Base-by-base conservation (phyloP, 176 grass and related monocot species). In the Ananas comosus region DNA sequence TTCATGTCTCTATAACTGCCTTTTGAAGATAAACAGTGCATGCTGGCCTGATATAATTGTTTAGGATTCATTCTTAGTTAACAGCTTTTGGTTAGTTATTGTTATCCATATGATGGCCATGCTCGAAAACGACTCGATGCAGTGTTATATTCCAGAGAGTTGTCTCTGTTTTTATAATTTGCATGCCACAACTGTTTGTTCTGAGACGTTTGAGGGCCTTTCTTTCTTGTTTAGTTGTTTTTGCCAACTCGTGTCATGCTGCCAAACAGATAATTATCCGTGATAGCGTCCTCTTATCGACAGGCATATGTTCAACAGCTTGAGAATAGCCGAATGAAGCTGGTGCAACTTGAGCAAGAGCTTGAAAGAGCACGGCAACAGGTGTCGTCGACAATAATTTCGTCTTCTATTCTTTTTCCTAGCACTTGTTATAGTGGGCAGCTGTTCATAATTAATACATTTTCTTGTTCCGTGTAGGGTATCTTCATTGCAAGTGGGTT, bases 311-410 rank as follows among this genome's bases (percentile, higher is more conserved):
- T 99, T 64, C 80, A 78, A 64, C 84, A 99, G 78, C 19, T 93
- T 74, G 94, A 99, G 49, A 91, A n/a, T 59, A 88, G 94, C 84
- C 78, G 85, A 11, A 50, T 82, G 47, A 99, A 93, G 80, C 81
- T 99, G 66, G 57, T 28, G 12, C 87, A 93, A 4, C 90, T 99
- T 47, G 94, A 99, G 83, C 84, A 99, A 81, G 90, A 93, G 71
- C 87, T 99, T 48, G 79, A 91, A 24, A 83, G 94, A 78, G 94
- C 94, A 63, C 83, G 90, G 58, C 89, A 99, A 72, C 94, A 99
- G 83, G 94, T 90, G 67, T 59, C 11, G 17, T 12, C 9, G 50
- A n/a, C 2, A 33, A 72, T 63, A 24, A 4, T n/a, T 48, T 63
- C 12, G 16, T 50, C 51, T 70, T 42, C 67, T 23, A 16, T 47